Conservation (phyloP, 2,329 filamentous ascomycete species). For the Aureobasidium lini region DNA sequence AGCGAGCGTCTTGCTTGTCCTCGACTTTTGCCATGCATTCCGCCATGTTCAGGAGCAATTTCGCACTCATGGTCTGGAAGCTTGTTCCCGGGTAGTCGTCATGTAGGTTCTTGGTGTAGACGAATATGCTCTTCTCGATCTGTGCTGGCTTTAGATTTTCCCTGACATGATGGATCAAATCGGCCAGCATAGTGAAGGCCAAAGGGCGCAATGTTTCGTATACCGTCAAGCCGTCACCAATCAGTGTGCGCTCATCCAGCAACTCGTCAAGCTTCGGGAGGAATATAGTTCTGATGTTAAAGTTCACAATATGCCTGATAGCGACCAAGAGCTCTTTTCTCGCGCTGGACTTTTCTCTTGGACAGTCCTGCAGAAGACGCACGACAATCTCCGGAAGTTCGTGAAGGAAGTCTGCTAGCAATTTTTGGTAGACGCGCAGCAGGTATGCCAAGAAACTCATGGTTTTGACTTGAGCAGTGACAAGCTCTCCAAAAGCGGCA, state of each 20-base stretch:
- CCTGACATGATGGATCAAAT: conserved; percentile 93
- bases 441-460: conserved; percentile 98
- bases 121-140: conserved; percentile 90
- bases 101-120: conserved; percentile 93
- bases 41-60: conserved; percentile 93
- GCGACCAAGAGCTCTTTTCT: conserved; percentile 93
- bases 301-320: conserved; percentile 97
- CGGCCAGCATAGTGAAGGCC: conserved; percentile 96
- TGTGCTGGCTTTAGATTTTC: conserved; percentile 83
- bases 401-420: conserved; percentile 80
- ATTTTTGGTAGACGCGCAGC: conserved; percentile 76
- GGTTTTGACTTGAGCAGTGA: conserved; percentile 96
- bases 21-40: conserved; percentile 93
- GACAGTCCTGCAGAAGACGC: conserved; percentile 84
- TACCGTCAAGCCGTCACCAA: conserved; percentile 91
- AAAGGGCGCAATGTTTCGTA: conserved; percentile 94
- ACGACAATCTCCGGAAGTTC: conserved; percentile 85
- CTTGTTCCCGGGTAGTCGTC: conserved; percentile 96
- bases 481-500: conserved; percentile 92
- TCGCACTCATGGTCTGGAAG: conserved; percentile 99
- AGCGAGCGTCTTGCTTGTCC: conserved; percentile 87
- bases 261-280: conserved; percentile 90
- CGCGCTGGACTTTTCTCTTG: conserved; percentile 84
- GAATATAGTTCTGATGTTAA: conserved; percentile 95
- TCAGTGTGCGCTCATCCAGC: conserved; percentile 85